Percentiles rank a stretch among this genome's conserved stretches.
These are phyloP conservation scores for Mycena sp. DNA, from an alignment of 1,284 basidiomycete species.

Conservation along the genomic window DNA sequence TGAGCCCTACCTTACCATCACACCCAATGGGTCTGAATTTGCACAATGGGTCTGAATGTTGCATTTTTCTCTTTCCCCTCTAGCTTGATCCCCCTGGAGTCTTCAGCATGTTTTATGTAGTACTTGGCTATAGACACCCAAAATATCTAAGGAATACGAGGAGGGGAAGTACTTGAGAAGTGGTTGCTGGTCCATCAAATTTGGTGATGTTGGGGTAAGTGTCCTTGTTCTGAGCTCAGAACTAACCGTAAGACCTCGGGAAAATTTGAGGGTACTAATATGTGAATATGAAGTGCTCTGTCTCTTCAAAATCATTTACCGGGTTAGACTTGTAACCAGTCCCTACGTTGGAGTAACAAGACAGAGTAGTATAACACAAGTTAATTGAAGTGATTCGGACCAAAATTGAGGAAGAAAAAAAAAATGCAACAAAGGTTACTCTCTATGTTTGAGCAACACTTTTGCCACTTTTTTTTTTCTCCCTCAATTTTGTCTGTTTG, in stretches of 20 bases:
- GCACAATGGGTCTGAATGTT: too few species aligned
- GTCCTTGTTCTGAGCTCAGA: neutral
- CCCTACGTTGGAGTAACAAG: too few species aligned
- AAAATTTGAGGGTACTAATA: neutral
- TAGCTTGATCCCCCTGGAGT: neutral
- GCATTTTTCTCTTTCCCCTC: neutral
- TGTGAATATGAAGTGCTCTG: neutral
- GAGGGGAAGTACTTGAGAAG: neutral
- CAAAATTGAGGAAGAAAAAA: too few species aligned
- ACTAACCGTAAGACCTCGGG: too few species aligned
- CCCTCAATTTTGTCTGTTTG: too few species aligned
- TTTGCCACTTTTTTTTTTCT: too few species aligned
- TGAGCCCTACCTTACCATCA: constrained; percentile 1
- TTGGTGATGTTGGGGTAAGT: neutral
- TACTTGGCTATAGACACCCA: neutral
- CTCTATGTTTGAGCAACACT: too few species aligned
- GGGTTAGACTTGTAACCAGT: too few species aligned
- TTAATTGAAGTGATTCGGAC: too few species aligned
- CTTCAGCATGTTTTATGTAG: neutral
- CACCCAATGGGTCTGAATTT: too few species aligned
- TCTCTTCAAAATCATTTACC: neutral
- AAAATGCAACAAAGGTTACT: too few species aligned
- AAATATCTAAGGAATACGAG: neutral
- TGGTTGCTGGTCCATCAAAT: neutral
- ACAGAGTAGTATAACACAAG: too few species aligned